phyloP scores from a whole-genome alignment of 352 stramenopile species.

The Pythium rishiriense region DNA sequence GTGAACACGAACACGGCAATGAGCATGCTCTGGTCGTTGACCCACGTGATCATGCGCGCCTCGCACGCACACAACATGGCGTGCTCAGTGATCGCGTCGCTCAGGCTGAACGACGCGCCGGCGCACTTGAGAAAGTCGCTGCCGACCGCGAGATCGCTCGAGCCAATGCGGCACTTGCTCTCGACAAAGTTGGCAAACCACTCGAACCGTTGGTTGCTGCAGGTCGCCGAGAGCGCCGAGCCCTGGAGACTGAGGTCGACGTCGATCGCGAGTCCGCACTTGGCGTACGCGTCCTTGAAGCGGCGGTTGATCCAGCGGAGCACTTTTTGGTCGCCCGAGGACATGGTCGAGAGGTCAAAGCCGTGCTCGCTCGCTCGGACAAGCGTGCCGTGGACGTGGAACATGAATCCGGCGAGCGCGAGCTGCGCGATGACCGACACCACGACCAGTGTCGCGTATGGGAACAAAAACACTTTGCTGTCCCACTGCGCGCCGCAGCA shows the following conservation, averaged over 20 bases:
- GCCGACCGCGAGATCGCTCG: conserved; percentile 45
- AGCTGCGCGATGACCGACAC: conserved; percentile 81
- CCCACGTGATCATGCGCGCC: conserved; percentile 75
- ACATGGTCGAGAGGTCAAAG: conserved; percentile 68
- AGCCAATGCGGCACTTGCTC: conserved; percentile 66
- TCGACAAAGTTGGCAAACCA: conserved; percentile 81
- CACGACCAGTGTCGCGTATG: conserved; percentile 74
- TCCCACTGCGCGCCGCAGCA: conserved; percentile 85
- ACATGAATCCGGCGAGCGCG: conserved; percentile 77
- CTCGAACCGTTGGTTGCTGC: conserved; percentile 51
- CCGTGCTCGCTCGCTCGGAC: conserved; percentile 60
- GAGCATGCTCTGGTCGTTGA: conserved; percentile 77
- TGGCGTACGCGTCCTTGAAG: conserved; percentile 76
- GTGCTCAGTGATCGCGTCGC: conserved; percentile 68
- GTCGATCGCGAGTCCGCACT: conserved; percentile 69
- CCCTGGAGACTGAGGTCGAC: conserved; percentile 49
- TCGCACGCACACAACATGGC: conserved; percentile 84
- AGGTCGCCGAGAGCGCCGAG: conserved; percentile 50
- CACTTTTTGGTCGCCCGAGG: conserved; percentile 53
- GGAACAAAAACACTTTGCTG: conserved; percentile 85
- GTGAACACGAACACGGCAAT: conserved; percentile 79
- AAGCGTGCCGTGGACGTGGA: conserved; percentile 75
- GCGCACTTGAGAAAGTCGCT: conserved; percentile 76
- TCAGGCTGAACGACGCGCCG: conserved; percentile 60
- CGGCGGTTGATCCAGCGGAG: conserved; percentile 77